Base-by-base conservation (phyloP, 306 rosid genomes). In the Coriaria nepalensis region DNA sequence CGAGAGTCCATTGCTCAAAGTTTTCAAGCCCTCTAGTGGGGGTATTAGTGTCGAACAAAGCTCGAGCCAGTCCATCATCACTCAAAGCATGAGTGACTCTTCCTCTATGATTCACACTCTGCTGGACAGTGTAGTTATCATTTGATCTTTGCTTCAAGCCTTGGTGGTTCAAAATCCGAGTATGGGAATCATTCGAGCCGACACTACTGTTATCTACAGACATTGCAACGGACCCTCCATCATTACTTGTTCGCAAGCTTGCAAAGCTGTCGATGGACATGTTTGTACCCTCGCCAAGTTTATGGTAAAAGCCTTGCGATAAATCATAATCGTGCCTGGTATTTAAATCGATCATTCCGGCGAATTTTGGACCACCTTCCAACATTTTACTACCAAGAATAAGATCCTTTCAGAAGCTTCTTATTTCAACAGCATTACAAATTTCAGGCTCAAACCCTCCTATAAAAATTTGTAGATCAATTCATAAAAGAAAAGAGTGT, bases 211-310 rank as follows among this genome's bases (percentile, higher is more conserved):
- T 90, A 55, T 81, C 95, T 41, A 90, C 33, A 43, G 97, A 90
- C 97, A 90, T 90, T 6, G 97, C 95, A 46, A 90, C 97, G 12
- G 97, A 90, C 49, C 95, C 97, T 42, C 95, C 97, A 38, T 83
- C 97, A 0, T 79, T 68, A 66, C 84, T 81, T 9, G 94, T 85
- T 72, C 83, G 97, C 83, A 88, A 63, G 72, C 94, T 83, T 43
- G 73, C 83, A 55, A 69, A 41, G 33, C 95, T 84, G 67, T 90
- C 97, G 35, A 84, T 65, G 58, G 97, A 90, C 95, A 90, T 90
- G 70, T 84, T 81, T 58, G 97, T 84, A 35, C 87, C 95, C 59
- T 90, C 97, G 5, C 68, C 93, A 6, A 84, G 93, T 73, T 90
- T 84, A 57, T 62, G 93, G 73, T 84, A 84, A 65, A 87, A 83